Percentiles rank a stretch among this genome's conserved stretches.
These are phyloP conservation scores for Lotmaria passim DNA, from an alignment of 208 protist genomes.

Conservation along the genomic window DNA sequence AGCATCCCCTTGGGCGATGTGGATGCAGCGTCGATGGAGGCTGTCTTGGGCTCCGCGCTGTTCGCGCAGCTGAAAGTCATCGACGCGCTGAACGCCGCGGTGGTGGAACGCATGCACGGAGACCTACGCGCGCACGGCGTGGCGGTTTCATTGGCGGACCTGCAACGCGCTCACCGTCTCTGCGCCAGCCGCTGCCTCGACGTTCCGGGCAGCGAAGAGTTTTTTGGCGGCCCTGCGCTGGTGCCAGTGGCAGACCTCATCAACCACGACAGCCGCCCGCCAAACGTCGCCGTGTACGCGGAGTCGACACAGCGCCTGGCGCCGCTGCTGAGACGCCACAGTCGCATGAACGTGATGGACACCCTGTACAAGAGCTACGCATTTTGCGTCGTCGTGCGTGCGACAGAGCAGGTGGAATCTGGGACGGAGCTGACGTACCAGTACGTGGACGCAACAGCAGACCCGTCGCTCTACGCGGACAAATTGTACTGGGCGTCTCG, in stretches of 20 bases:
- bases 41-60: conserved; percentile 24
- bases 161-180: conserved; percentile 49
- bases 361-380: conserved; percentile 28
- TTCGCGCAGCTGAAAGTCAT: conserved; percentile 37
- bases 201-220: conserved; percentile 51
- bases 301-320: conserved; percentile 23
- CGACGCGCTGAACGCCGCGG: conserved; percentile 32
- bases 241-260: conserved; percentile 83
- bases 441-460: conserved; percentile 51
- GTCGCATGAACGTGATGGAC: conserved; percentile 29
- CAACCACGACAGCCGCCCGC: conserved; percentile 58
- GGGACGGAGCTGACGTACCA: conserved; percentile 66
- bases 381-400: conserved; percentile 58
- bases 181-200: conserved; percentile 82
- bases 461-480: conserved; percentile 42
- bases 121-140: conserved; percentile 27
- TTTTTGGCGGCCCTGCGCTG: conserved; percentile 77
- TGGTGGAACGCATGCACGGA: conserved; percentile 29
- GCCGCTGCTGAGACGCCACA: conserved; percentile 24
- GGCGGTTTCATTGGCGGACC: conserved; percentile 28
- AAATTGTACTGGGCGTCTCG: conserved; percentile 72
- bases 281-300: conserved; percentile 54
- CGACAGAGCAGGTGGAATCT: conserved; percentile 36
- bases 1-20: conserved; percentile 40
- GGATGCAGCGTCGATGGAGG: conserved; percentile 6